Base-by-base conservation (phyloP, 441 rosid genomes). In the Aleurites moluccanus region DNA sequence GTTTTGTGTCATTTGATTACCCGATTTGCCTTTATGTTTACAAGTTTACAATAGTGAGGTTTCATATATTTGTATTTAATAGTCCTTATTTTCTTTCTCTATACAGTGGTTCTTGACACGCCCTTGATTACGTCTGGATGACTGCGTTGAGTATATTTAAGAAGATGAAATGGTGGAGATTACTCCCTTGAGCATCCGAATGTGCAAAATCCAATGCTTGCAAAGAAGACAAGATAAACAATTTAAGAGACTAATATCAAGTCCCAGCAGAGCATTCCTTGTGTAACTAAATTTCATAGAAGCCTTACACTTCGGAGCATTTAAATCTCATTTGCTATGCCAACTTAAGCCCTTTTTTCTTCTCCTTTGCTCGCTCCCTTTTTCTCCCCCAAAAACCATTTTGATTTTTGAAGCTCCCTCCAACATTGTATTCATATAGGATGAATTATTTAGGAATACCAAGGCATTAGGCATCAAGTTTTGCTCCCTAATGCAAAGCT, bases 111-210 rank as follows among this genome's bases (percentile, higher is more conserved):
- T 76, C 95, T 96, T 65, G 99, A 96, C 74, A 88, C 97, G 23
- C 87, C 97, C 7, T 89, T 87, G 88, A 84, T 21, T 95, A 93
- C 77, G 98, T 86, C 85, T 93, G 47, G 99, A 96, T 5, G 99
- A 93, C 80, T 96, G 96, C 90, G 93, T 96, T 0, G 98, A 96
- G 77, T 93, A 96, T 79, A 93, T 96, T 78, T 94, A 89, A 84
- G 99, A 96, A 84, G 99, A 96, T 78, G 99, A 96, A 72, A 81
- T 96, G 68, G 97, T 96, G 77, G 99, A 93, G 87, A 93, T 92
- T 20, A 93, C 98, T 16, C 96, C 98, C 11, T 67, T 3, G 1
- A 86, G 95, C 77, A 86, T 96, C 77, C 77, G 98, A 71, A 93
- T 88, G 96, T 92, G 97, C 89, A 93, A 96, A 90, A 89, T 80